Base-by-base conservation (phyloP, 2,329 filamentous ascomycete species). In the Beauveria medogensis region DNA sequence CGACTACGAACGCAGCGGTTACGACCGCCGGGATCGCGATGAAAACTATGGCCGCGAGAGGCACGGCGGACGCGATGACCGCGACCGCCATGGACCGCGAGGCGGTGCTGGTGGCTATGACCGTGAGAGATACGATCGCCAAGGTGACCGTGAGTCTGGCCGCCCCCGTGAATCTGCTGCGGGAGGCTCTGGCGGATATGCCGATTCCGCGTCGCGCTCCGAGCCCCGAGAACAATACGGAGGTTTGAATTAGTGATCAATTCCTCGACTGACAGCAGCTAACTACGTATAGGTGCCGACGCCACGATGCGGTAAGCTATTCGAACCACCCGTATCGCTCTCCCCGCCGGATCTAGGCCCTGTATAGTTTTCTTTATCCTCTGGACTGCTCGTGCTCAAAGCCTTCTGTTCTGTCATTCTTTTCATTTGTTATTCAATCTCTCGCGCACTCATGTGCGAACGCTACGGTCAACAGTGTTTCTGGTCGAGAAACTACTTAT, bases 1-100 rank as follows among this genome's bases (percentile, higher is more conserved):
- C 66, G 82, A 75, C 57, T 78, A 78, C 60, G 80, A 83, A 50
- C 78, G 81, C 41, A 78, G 82, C 62, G 76, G 77, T 40, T 71
- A 78, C 63, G 75, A 75, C 20, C 66, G 65, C 43, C 63, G 69
- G 26, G 71, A 71, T 43, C 71, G 73, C 47, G 75, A 77, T 16
- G 74, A 75, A 7, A 70, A 73, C 51, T 73, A 74, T 53, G 69
- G 71, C 40, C 72, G 74, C 18, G 74, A 75, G 50, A 72, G 74
- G 51, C 73, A 75, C 59, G 77, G 68, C 59, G 75, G 75, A 51
- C 78, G 78, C 62, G 77, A 81, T 20, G 78, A 80, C 53, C 74
- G 76, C 47, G 76, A 78, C 22, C 74, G 75, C 60, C 76, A 77
- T 60, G 68, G 68, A n/a, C 65, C 70, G 56, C 75, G 74, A 51